Evolutionary conservation across 2,329 filamentous ascomycete genomes (phyloP).

Genomic region (Pseudogymnoascus sp.): DNA sequence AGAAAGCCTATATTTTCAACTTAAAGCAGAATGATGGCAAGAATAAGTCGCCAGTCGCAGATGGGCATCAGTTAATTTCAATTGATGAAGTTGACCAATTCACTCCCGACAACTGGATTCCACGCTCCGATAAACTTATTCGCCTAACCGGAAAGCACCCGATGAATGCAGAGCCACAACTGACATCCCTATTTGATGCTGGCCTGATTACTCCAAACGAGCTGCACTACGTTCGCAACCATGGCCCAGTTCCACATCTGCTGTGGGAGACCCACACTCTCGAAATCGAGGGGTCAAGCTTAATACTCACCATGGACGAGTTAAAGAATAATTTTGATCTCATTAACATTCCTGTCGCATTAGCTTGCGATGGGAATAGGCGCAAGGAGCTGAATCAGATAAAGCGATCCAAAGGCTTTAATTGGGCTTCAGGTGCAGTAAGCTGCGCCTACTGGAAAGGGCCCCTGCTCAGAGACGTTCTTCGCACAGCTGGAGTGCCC

Average conservation of each 20-base stretch:
- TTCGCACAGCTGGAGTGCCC: slow-evolving; percentile 34
- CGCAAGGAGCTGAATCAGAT: slow-evolving; percentile 44
- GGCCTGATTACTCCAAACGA: slow-evolving; percentile 45
- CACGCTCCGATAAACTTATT: slow-evolving; percentile 39
- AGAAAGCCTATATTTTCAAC: slow-evolving; percentile 35
- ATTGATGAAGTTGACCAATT: slow-evolving; percentile 45
- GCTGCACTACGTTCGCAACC: slow-evolving; percentile 46
- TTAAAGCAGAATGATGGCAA: slow-evolving; percentile 39
- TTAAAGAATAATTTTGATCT: slow-evolving; percentile 35
- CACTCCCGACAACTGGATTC: slow-evolving; percentile 47
- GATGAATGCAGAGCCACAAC: slow-evolving; percentile 41
- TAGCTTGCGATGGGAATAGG: slow-evolving; percentile 44
- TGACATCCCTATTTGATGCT: slow-evolving; percentile 37
- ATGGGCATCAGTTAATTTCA: slow-evolving; percentile 27
- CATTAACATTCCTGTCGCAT: slow-evolving; percentile 41
- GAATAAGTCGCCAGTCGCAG: slow-evolving; percentile 30
- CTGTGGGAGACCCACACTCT: slow-evolving; percentile 43
- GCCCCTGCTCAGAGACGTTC: slow-evolving; percentile 37
- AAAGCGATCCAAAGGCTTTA: slow-evolving; percentile 39
- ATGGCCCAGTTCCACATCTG: slow-evolving; percentile 42
- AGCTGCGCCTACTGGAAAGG: slow-evolving; percentile 47
- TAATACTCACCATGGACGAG: slow-evolving; percentile 36
- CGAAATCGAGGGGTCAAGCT: slow-evolving; percentile 31
- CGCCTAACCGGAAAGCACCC: slow-evolving; percentile 47
- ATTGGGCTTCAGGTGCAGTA: slow-evolving; percentile 39